Conservation (phyloP, 2,329 filamentous ascomycete species). For the Myriosclerotinia curreyana region DNA sequence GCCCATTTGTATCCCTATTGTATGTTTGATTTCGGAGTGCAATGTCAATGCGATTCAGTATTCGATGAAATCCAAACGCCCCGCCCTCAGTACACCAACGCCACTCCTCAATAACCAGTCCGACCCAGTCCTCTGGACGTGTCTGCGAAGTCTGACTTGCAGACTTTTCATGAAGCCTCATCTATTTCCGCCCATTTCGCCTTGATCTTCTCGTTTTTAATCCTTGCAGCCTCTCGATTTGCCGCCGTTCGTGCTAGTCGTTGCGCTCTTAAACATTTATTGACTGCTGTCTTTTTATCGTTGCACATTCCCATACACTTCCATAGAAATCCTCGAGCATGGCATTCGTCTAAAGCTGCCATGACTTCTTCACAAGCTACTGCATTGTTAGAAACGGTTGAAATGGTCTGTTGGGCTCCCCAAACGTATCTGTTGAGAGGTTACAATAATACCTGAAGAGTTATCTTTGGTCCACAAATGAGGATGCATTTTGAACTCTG, state of each 20-base stretch:
- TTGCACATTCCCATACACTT: slow-evolving; percentile 91
- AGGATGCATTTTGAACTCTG: slow-evolving; percentile 74
- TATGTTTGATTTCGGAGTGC: background rate
- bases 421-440: slow-evolving; percentile 8
- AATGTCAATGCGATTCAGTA: slow-evolving; percentile 3
- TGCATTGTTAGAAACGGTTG: slow-evolving; percentile 26
- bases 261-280: slow-evolving; percentile 78
- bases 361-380: slow-evolving; percentile 94
- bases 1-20: background rate
- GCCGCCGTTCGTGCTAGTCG: slow-evolving; percentile 71
- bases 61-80: slow-evolving; percentile 14
- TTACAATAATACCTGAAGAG: slow-evolving; percentile 56
- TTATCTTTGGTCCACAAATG: slow-evolving; percentile 94
- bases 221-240: slow-evolving; percentile 69
- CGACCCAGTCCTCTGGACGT: background rate
- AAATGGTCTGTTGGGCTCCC: slow-evolving; percentile 7
- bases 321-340: slow-evolving; percentile 86
- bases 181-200: slow-evolving; percentile 77
- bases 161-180: slow-evolving; percentile 54
- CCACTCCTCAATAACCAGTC: background rate
- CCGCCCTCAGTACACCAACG: slow-evolving; percentile 3
- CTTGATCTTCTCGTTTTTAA: slow-evolving; percentile 71
- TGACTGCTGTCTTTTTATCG: slow-evolving; percentile 77
- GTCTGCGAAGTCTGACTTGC: background rate
- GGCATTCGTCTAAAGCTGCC: slow-evolving; percentile 90